Conservation (phyloP, 345 rosid genomes). For the Rhodomyrtus tomentosa region DNA sequence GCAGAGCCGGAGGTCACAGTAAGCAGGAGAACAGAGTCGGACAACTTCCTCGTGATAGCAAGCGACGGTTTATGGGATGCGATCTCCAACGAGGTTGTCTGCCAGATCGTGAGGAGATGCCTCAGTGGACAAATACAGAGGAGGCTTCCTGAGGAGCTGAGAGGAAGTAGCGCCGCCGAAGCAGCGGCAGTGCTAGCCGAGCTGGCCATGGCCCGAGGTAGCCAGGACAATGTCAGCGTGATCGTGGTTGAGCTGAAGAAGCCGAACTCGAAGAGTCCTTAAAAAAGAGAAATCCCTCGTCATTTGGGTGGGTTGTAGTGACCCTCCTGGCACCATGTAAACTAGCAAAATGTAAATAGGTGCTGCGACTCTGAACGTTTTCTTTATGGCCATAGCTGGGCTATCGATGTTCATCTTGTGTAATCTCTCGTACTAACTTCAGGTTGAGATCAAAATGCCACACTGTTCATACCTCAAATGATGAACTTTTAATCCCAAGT, state of each 20-base stretch:
- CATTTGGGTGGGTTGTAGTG: not conserved
- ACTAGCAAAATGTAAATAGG: not conserved
- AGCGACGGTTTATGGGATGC: conserved; percentile 35
- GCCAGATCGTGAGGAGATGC: conserved; percentile 12
- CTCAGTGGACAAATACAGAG: not conserved
- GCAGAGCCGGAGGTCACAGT: conserved; percentile 21
- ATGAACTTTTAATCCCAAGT: not conserved
- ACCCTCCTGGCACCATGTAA: not conserved
- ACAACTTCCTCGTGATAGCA: conserved; percentile 18
- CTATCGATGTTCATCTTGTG: not conserved
- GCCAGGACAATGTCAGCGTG: conserved; percentile 28
- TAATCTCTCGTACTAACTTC: not conserved
- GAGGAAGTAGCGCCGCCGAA: conserved; percentile 1
- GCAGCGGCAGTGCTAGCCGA: conserved; percentile 18
- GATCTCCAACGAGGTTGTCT: conserved; percentile 20
- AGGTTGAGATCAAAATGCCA: not conserved
- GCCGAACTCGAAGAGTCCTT: not conserved
- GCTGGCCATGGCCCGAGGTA: conserved; percentile 27
- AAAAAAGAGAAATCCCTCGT: not conserved
- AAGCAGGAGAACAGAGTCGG: conserved; percentile 1
- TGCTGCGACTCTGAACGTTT: not conserved
- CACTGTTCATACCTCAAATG: not conserved
- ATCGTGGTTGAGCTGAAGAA: conserved; percentile 17
- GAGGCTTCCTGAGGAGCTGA: not conserved
- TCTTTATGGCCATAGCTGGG: not conserved